Conservation (phyloP, 495 filamentous ascomycete species). For the Margaritispora aquatica region DNA sequence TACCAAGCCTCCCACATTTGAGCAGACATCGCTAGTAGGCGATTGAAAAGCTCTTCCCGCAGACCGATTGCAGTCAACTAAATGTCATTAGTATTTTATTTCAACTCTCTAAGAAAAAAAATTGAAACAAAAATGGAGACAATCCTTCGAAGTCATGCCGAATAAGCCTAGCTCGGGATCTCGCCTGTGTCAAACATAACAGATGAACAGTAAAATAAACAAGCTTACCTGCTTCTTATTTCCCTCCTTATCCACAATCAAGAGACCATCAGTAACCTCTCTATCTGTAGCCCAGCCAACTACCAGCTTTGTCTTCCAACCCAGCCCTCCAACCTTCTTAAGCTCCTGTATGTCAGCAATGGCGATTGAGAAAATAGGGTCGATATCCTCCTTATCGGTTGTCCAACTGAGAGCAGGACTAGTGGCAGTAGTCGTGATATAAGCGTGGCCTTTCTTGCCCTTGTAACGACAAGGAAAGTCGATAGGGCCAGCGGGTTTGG, state of each 20-base stretch:
- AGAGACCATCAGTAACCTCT: slow-evolving; percentile 72
- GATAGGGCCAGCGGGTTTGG: slow-evolving; percentile 53
- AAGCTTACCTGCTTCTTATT: slow-evolving; percentile 47
- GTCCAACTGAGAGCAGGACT: slow-evolving; percentile 55
- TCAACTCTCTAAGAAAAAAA: too few species aligned
- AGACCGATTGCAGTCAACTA: slow-evolving; percentile 67
- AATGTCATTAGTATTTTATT: too few species aligned
- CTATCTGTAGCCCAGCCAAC: slow-evolving; percentile 75
- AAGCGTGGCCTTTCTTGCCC: slow-evolving; percentile 66
- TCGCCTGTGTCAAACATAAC: too few species aligned
- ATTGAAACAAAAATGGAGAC: too few species aligned
- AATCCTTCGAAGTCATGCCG: too few species aligned
- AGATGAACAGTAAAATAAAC: too few species aligned
- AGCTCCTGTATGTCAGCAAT: slow-evolving; percentile 54
- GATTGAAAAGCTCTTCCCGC: slow-evolving; percentile 81
- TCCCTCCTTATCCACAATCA: slow-evolving; percentile 53
- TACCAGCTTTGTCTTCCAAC: slow-evolving; percentile 83
- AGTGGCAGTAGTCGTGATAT: slow-evolving; percentile 56
- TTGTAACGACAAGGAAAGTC: slow-evolving; percentile 68
- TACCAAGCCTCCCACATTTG: slow-evolving; percentile 88
- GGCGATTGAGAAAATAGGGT: slow-evolving; percentile 47
- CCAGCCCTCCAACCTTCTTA: slow-evolving; percentile 77
- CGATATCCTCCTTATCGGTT: slow-evolving; percentile 43
- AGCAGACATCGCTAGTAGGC: slow-evolving; percentile 70
- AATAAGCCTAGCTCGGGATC: too few species aligned